Evolutionary conservation across 768 basidiomycete genomes (phyloP).

Genomic region (Austroboletus eburneus): DNA sequence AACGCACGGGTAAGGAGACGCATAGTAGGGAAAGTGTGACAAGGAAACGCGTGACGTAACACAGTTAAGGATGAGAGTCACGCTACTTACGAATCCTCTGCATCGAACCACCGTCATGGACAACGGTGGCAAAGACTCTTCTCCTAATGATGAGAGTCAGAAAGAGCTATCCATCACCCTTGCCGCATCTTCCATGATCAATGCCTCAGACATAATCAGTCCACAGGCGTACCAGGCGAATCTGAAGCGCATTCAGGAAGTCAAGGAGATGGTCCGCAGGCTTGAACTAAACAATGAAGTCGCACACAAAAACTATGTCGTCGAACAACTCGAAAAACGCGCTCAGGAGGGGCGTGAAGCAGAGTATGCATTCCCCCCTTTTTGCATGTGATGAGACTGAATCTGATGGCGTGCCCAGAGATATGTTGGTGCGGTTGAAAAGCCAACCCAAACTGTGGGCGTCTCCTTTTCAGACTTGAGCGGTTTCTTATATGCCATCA

Average conservation of each 20-base stretch:
- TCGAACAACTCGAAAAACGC: slow-evolving; percentile 33
- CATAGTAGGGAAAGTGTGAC: slow-evolving; percentile 11
- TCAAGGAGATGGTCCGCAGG: slow-evolving; percentile 25
- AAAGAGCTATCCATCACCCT: slow-evolving; percentile 12
- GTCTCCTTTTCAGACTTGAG: not conserved
- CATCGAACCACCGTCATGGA: slow-evolving; percentile 14
- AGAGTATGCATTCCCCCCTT: slow-evolving; percentile 30
- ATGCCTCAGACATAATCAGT: slow-evolving; percentile 15
- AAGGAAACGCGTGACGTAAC: slow-evolving; percentile 11
- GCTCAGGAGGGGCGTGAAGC: slow-evolving; percentile 45
- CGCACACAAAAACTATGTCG: slow-evolving; percentile 34
- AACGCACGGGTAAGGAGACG: slow-evolving; percentile 35
- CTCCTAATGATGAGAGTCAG: slow-evolving; percentile 8
- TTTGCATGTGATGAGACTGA: not conserved
- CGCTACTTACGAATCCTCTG: not conserved
- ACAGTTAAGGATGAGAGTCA: not conserved
- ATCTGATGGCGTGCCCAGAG: slow-evolving; percentile 11
- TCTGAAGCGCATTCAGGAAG: slow-evolving; percentile 22
- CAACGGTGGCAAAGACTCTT: slow-evolving; percentile 2
- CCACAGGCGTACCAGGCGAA: slow-evolving; percentile 24
- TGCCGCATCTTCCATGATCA: slow-evolving; percentile 25
- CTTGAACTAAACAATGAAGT: slow-evolving; percentile 40
- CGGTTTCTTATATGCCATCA: slow-evolving; percentile 6
- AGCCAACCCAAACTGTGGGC: slow-evolving; percentile 14
- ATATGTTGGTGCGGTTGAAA: slow-evolving; percentile 18